Conservation (phyloP, 306 rosid genomes). For the Urtica urens region DNA sequence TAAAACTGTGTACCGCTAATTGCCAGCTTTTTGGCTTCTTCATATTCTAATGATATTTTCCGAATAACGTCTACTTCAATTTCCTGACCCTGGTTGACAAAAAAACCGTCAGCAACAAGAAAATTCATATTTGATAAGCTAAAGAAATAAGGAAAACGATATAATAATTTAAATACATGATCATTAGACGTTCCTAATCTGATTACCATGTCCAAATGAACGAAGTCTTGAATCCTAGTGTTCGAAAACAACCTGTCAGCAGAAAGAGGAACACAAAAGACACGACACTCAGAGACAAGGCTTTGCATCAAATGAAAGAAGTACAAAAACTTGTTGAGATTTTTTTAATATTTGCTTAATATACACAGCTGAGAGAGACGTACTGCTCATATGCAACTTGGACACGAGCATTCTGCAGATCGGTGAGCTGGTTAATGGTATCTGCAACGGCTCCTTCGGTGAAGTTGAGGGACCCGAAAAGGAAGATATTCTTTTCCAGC, state of each 20-base stretch:
- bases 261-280: conserved; percentile 18
- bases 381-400: conserved; percentile 52
- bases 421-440: conserved; percentile 59
- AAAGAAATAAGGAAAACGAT: not conserved
- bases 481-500: conserved; percentile 62
- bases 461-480: conserved; percentile 64
- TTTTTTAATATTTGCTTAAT: too few relatives aligned
- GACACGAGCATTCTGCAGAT: conserved; percentile 58
- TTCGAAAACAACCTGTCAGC: conserved; percentile 46
- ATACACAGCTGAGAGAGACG: not conserved
- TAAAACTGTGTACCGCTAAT: conserved; percentile 34
- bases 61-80: conserved; percentile 35
- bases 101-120: conserved; percentile 1
- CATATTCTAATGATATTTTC: conserved; percentile 61
- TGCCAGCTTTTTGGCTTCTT: conserved; percentile 53
- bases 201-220: conserved; percentile 73
- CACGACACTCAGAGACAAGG: conserved; percentile 1
- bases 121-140: not conserved
- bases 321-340: too few relatives aligned
- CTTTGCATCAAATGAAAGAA: too few relatives aligned
- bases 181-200: too few relatives aligned
- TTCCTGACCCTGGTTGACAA: conserved; percentile 60
- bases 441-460: conserved; percentile 41
- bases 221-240: conserved; percentile 32
- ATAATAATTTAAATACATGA: too few relatives aligned